phyloP scores from a whole-genome alignment of 1,284 basidiomycete genomes.

The Sporisorium iseilematis-ciliati region DNA sequence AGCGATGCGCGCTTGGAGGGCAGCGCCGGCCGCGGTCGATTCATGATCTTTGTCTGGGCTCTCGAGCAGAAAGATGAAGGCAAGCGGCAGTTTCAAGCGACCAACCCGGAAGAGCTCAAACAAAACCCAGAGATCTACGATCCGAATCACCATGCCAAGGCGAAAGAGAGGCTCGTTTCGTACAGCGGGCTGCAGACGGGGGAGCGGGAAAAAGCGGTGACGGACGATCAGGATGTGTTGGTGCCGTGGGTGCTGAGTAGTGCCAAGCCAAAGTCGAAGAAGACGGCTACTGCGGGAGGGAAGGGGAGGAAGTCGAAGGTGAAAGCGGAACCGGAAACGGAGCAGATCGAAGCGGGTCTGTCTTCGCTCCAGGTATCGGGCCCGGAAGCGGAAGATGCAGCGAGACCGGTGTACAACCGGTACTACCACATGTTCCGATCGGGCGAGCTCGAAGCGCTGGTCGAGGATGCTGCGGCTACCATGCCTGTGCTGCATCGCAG shows the following conservation, averaged over 20 bases:
- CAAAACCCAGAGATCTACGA: constrained; percentile 25
- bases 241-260: constrained; percentile 66
- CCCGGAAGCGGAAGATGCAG: constrained; percentile 7
- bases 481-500: constrained; percentile 21
- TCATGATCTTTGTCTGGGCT: constrained; percentile 98
- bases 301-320: constrained; percentile 7
- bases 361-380: constrained; percentile 6
- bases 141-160: constrained; percentile 36
- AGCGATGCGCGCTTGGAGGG: constrained; percentile 27
- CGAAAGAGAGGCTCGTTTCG: constrained; percentile 34
- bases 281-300: constrained; percentile 6
- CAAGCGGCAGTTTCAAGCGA: constrained; percentile 57
- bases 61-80: constrained; percentile 82
- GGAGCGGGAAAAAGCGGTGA: constrained; percentile 6
- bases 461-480: constrained; percentile 48
- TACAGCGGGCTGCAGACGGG: constrained; percentile 33
- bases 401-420: constrained; percentile 57
- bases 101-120: constrained; percentile 22
- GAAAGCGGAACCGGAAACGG: constrained; percentile 25
- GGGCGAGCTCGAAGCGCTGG: constrained; percentile 64
- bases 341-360: constrained; percentile 14
- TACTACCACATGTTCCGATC: constrained; percentile 68
- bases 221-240: constrained; percentile 61
- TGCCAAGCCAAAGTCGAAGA: constrained; percentile 13
- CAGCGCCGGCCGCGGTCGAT: constrained; percentile 75